A percentile compares a stretch with the other conserved stretches of the same genome.
phyloP scores from a whole-genome alignment of 345 rosid species.

The Rubroshorea leprosula region DNA sequence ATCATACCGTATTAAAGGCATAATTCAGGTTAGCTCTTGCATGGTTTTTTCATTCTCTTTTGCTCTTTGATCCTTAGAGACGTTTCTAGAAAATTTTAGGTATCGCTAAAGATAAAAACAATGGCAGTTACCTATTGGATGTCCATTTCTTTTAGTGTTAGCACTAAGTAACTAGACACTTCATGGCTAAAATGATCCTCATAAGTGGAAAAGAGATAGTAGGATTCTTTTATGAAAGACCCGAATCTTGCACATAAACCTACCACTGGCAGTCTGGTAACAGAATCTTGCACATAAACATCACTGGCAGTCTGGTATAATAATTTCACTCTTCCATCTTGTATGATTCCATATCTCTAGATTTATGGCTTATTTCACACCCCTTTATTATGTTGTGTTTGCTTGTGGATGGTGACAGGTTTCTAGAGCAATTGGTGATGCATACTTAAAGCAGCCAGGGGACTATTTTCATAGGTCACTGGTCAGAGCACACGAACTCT shows the following conservation, averaged over 20 bases:
- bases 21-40: conserved; percentile 68
- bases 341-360: not conserved
- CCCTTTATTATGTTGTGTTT: conserved; percentile 2
- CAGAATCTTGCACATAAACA: not conserved
- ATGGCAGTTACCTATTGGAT: no score
- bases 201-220: no score
- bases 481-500: conserved; percentile 74
- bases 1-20: conserved; percentile 98
- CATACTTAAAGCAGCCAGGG: conserved; percentile 86
- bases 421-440: conserved; percentile 93
- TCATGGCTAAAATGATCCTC: no score
- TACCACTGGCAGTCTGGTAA: conserved; percentile 4
- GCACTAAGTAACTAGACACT: no score
- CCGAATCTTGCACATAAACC: no score
- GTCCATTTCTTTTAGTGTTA: no score
- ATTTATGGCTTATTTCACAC: not conserved
- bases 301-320: not conserved
- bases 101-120: no score
- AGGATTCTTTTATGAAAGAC: no score
- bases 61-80: conserved; percentile 5
- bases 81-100: no score
- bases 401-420: conserved; percentile 49
- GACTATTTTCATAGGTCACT: conserved; percentile 79
- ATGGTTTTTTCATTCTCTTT: not conserved
- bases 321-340: not conserved